A percentile compares a stretch with the other conserved stretches of the same genome.
Conservation (phyloP, 371 early-diverging fungal species). For the Mucor lusitanicus region DNA sequence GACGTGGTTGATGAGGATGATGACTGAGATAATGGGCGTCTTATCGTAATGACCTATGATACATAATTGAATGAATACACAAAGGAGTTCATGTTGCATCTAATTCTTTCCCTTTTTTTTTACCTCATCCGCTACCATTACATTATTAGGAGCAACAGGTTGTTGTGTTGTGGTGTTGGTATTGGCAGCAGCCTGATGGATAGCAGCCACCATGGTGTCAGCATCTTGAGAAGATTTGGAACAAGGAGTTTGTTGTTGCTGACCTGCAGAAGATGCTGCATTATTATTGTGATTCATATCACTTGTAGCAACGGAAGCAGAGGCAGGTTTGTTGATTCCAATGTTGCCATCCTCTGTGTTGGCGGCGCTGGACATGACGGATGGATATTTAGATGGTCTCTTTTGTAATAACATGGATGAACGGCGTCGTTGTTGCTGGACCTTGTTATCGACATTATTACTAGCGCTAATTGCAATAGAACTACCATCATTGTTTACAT, state of each 20-base stretch:
- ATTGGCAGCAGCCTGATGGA: background rate
- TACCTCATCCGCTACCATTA: slow-evolving; percentile 12
- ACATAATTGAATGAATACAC: background rate
- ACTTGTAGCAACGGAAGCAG: background rate
- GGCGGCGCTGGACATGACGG: background rate
- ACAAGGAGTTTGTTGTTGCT: slow-evolving; percentile 11
- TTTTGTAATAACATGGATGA: background rate
- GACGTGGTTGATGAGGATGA: background rate
- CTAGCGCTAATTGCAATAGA: slow-evolving; percentile 9
- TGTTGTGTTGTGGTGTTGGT: background rate
- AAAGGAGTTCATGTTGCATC: background rate
- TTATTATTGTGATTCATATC: background rate
- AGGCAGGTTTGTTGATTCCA: background rate
- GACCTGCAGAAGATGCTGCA: slow-evolving; percentile 1
- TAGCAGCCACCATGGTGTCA: background rate
- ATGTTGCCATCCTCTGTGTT: background rate
- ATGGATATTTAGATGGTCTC: background rate
- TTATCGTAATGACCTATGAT: background rate
- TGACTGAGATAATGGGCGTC: background rate
- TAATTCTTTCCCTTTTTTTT: background rate
- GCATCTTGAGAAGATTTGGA: background rate
- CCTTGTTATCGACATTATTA: background rate
- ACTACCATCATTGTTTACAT: background rate
- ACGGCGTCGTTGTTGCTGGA: background rate
- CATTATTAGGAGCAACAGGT: background rate